Evolutionary conservation across 2,329 filamentous ascomycete genomes (phyloP).

Genomic region (Fusarium cicatricum): DNA sequence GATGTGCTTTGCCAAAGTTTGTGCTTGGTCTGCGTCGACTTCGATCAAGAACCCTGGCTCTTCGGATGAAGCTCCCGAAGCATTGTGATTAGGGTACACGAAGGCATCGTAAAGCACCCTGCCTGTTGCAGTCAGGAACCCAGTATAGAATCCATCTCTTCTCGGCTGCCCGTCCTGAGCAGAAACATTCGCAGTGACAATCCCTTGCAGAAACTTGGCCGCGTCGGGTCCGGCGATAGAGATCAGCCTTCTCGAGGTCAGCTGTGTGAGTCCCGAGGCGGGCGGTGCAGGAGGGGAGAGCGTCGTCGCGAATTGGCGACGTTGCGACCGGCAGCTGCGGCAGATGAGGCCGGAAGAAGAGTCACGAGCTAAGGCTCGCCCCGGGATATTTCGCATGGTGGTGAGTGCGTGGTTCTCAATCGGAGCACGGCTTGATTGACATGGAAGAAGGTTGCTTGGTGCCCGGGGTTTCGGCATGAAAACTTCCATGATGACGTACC

Average conservation of each 20-base stretch:
- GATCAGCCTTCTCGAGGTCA: slow-evolving; percentile 81
- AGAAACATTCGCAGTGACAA: slow-evolving; percentile 72
- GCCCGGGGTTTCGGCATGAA: slow-evolving; percentile 24
- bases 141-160: slow-evolving; percentile 73
- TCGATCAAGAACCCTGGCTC: slow-evolving; percentile 72
- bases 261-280: slow-evolving; percentile 57
- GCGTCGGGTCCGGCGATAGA: slow-evolving; percentile 82
- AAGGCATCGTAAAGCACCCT: slow-evolving; percentile 90
- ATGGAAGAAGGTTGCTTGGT: neutral
- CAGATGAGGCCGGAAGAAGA: slow-evolving; percentile 37
- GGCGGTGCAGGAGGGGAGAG: slow-evolving; percentile 53
- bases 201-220: slow-evolving; percentile 85
- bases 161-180: slow-evolving; percentile 48
- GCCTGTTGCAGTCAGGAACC: slow-evolving; percentile 86
- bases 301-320: slow-evolving; percentile 44
- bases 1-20: slow-evolving; percentile 73
- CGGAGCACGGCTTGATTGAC: neutral
- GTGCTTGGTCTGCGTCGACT: slow-evolving; percentile 74
- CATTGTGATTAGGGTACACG: slow-evolving; percentile 71
- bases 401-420: slow-evolving; percentile 20
- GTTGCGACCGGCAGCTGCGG: slow-evolving; percentile 45
- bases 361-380: slow-evolving; percentile 28
- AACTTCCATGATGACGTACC: slow-evolving; percentile 38
- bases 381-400: slow-evolving; percentile 40
- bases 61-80: slow-evolving; percentile 34